A percentile compares a stretch with the other conserved stretches of the same genome.
phyloP scores from a whole-genome alignment of 768 basidiomycete genomes.

The Suillus tomentosus region DNA sequence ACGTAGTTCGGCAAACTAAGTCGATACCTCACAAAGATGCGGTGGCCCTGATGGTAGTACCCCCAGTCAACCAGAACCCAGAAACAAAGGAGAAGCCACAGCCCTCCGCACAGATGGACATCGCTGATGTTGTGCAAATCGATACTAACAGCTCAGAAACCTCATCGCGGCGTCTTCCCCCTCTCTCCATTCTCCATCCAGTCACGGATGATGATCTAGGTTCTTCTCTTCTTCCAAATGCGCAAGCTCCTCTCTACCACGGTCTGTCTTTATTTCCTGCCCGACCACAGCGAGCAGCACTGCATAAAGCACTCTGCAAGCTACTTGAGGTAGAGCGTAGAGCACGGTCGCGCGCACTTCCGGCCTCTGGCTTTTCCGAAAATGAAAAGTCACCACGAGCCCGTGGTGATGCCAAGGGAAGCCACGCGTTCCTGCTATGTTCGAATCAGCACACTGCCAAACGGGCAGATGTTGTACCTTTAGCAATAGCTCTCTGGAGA shows the following conservation, averaged over 20 bases:
- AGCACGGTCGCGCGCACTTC: slow-evolving; percentile 21
- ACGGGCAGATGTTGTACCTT: slow-evolving; percentile 61
- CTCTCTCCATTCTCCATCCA: slow-evolving; percentile 28
- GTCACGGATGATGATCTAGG: slow-evolving; percentile 15
- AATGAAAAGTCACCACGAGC: slow-evolving; percentile 6
- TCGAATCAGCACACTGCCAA: slow-evolving; percentile 50
- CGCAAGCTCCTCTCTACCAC: slow-evolving; percentile 67
- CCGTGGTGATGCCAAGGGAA: slow-evolving; percentile 45
- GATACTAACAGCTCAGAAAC: neutral
- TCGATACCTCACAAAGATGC: slow-evolving; percentile 53
- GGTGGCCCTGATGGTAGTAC: slow-evolving; percentile 68
- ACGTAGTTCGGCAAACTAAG: slow-evolving; percentile 45
- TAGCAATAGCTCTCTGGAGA: slow-evolving; percentile 79
- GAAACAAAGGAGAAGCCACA: slow-evolving; percentile 45
- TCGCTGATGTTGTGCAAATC: neutral
- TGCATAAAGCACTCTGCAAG: slow-evolving; percentile 50
- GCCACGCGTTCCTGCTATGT: slow-evolving; percentile 69
- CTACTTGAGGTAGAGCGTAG: slow-evolving; percentile 51
- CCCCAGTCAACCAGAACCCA: slow-evolving; percentile 61
- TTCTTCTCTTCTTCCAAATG: slow-evolving; percentile 31
- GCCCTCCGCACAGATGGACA: slow-evolving; percentile 30
- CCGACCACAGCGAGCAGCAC: slow-evolving; percentile 57
- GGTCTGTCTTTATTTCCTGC: slow-evolving; percentile 65
- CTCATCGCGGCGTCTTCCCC: slow-evolving; percentile 20
- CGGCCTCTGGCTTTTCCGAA: neutral